These are phyloP conservation scores for Heritiera fomes DNA, from an alignment of 345 rosid species.

Conservation along the genomic window DNA sequence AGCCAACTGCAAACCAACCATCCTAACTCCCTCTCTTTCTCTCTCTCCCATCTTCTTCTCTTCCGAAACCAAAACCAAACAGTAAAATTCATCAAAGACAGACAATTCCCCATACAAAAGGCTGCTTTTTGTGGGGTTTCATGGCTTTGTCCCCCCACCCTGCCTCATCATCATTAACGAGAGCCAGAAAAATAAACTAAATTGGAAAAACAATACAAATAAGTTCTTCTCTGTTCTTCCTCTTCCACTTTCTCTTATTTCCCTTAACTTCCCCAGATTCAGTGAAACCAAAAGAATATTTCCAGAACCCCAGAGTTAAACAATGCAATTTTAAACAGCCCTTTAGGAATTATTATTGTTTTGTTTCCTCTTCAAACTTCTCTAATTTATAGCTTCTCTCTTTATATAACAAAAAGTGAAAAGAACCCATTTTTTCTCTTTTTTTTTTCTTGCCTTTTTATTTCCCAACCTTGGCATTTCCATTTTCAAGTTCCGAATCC, in stretches of 20 bases:
- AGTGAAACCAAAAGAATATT: neutral
- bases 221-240: too few species aligned
- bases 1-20: neutral
- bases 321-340: neutral
- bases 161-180: too few species aligned
- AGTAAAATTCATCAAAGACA: neutral
- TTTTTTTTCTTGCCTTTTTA: neutral
- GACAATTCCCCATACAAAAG: too few species aligned
- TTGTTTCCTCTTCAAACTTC: neutral
- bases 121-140: neutral
- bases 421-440: neutral
- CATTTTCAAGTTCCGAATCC: neutral
- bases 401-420: neutral
- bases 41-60: neutral
- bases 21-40: neutral
- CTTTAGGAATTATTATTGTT: neutral
- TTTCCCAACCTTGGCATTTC: neutral
- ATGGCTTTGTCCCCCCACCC: too few species aligned
- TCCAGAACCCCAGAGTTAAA: neutral
- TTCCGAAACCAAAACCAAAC: neutral
- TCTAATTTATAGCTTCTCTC: neutral
- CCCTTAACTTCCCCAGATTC: conserved; percentile 1
- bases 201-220: too few species aligned
- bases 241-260: too few species aligned
- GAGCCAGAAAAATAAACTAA: too few species aligned